Evolutionary conservation across 257 asterid genomes (phyloP), one percentile per base, ranked within the genome.

Genomic region (Fraxinus americana): DNA sequence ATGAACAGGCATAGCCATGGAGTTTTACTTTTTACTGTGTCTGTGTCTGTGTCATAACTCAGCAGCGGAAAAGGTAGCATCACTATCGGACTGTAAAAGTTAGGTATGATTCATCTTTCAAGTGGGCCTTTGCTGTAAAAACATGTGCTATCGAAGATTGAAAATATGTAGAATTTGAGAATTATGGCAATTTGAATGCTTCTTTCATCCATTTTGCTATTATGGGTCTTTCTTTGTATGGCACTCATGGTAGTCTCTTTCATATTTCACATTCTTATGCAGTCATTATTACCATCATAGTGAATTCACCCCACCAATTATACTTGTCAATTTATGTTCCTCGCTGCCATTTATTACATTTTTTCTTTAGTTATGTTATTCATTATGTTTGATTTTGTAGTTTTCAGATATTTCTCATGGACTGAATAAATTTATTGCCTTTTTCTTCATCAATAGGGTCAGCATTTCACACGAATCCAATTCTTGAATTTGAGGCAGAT

Each of bases 331-430:
- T 80, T 70, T 27, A 34, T 73, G 70, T 77, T 79, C 70, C 78
- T 65, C 80, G 29, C 72, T 80, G 75, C 83, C 82, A 80, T 84
- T 88, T 80, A 77, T 79, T 83, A 81, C 77, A 71, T 70, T 67
- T 36, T 73, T 78, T 78, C 78, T 74, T 43, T 45, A 45, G 19
- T 45, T 45, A 14, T 11, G 54, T 12, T 13, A 41, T 1, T 41
- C 10, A 36, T 78, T 57, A 75, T 52, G 72, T 76, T 67, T 71
- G 85, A 52, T 81, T 88, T 90, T 87, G 81, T 85, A 88, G 81
- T 72, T 82, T 80, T 85, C 90, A 87, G 91, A 90, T 92, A 85
- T 92, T 89, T 92, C 81, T 84, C 86, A 80, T 85, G 84, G 80
- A 85, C 87, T 83, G 75, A 80, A 83, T 69, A 65, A 86, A 78